Evolutionary conservation across 2,329 filamentous ascomycete genomes (phyloP).

Genomic region (Botrytis deweyae): DNA sequence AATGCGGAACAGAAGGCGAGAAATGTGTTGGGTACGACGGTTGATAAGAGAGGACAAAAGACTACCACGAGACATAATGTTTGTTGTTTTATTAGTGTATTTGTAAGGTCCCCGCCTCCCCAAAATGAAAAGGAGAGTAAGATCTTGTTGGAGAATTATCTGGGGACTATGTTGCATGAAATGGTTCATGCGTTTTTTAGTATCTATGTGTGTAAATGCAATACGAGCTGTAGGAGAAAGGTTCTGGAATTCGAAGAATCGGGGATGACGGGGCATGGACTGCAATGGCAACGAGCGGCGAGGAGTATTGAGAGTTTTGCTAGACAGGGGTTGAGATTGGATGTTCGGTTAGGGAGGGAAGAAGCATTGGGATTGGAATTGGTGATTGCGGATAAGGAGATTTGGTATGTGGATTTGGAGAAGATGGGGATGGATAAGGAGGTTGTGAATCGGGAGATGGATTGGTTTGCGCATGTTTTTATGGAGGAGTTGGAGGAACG

Average conservation of each 20-base stretch:
- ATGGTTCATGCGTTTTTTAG: constrained; percentile 22
- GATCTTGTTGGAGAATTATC: constrained; percentile 2
- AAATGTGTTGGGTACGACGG: constrained; percentile 12
- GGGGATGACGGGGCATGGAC: constrained; percentile 13
- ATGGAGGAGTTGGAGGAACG: background rate
- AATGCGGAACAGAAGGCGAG: background rate
- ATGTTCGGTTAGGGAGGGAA: constrained; percentile 17
- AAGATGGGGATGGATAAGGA: background rate
- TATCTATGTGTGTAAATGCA: constrained; percentile 22
- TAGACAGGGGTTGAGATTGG: background rate
- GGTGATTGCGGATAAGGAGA: background rate
- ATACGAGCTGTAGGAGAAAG: background rate
- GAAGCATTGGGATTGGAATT: constrained; percentile 16
- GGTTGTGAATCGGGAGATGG: constrained; percentile 17
- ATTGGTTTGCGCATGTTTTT: constrained; percentile 9
- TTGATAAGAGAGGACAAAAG: background rate
- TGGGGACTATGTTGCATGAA: constrained; percentile 20
- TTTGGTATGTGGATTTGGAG: constrained; percentile 19
- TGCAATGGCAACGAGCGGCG: constrained; percentile 3
- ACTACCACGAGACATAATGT: constrained; percentile 6
- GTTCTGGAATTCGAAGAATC: constrained; percentile 2
- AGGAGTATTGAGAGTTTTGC: constrained; percentile 7
- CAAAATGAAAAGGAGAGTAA: background rate
- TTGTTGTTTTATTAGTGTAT: background rate
- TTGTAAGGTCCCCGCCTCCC: background rate